A percentile compares a stretch with the other conserved stretches of the same genome.
Conservation (phyloP, 2,329 filamentous ascomycete species). For the Triangularia setosa region DNA sequence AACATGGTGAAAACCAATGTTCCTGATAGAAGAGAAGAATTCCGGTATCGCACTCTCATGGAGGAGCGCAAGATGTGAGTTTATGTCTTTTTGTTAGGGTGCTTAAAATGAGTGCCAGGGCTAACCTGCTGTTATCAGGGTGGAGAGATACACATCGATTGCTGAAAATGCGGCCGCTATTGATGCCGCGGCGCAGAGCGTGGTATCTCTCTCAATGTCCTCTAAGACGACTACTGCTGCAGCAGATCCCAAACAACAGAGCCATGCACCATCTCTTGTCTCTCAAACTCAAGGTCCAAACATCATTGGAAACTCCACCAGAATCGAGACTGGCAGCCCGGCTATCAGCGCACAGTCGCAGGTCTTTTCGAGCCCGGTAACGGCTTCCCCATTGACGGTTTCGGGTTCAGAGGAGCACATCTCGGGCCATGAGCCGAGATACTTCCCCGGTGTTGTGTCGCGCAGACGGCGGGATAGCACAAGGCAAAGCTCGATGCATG, state of each 20-base stretch:
- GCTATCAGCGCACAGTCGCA: conserved; percentile 13
- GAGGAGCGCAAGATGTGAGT: conserved; percentile 82
- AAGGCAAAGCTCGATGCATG: conserved; percentile 37
- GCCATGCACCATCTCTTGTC: conserved; percentile 9
- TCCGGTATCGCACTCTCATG: conserved; percentile 77
- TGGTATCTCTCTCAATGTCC: conserved; percentile 24
- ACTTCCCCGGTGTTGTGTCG: conserved; percentile 68
- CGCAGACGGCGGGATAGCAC: conserved; percentile 45
- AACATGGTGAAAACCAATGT: conserved; percentile 98
- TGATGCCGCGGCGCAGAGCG: neutral
- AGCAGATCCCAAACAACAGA: conserved; percentile 5
- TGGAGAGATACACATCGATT: conserved; percentile 42
- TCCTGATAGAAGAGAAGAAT: conserved; percentile 86
- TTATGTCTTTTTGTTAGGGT: neutral
- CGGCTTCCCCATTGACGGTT: conserved; percentile 18
- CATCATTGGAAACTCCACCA: neutral
- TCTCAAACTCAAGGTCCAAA: conserved; percentile 1
- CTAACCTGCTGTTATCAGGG: conserved; percentile 29
- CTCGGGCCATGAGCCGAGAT: conserved; percentile 53
- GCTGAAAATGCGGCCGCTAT: conserved; percentile 22
- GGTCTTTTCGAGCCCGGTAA: conserved; percentile 17
- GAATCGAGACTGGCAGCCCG: conserved; percentile 18
- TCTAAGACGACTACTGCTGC: conserved; percentile 19
- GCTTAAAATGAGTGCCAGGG: neutral
- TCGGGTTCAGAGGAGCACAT: conserved; percentile 20